Conservation (phyloP, 371 early-diverging fungal genomes). For the Entomophthora muscae region DNA sequence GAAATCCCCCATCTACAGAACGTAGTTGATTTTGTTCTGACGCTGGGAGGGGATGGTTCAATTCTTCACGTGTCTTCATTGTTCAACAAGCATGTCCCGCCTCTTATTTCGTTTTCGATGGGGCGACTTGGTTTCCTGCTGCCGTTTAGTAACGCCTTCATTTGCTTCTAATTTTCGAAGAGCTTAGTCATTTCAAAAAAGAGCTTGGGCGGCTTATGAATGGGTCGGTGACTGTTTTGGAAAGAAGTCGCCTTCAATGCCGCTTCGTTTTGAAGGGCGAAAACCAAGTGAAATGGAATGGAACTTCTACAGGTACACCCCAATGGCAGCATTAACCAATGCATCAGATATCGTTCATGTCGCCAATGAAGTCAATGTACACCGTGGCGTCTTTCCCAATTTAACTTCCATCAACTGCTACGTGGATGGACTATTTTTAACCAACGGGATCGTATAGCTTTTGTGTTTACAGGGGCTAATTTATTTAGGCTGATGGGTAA, state of each 20-base stretch:
- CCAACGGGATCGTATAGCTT: constrained; percentile 64
- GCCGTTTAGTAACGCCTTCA: constrained; percentile 37
- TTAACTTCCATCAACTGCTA: constrained; percentile 58
- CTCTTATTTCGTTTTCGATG: constrained; percentile 77
- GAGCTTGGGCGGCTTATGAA: constrained; percentile 41
- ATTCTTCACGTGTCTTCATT: constrained; percentile 74
- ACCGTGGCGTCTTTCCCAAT: constrained; percentile 73
- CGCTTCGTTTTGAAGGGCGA: neutral
- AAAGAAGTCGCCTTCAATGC: constrained; percentile 62
- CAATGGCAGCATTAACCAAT: no score
- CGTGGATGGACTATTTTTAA: constrained; percentile 59
- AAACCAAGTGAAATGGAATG: constrained; percentile 13
- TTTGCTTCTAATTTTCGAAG: constrained; percentile 18
- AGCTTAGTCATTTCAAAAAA: constrained; percentile 32
- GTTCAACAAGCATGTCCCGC: constrained; percentile 62
- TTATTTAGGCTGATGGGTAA: constrained; percentile 33
- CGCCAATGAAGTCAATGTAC: constrained; percentile 79
- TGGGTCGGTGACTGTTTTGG: constrained; percentile 35
- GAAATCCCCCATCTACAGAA: constrained; percentile 22
- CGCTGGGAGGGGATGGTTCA: constrained; percentile 94
- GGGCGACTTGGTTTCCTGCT: constrained; percentile 85
- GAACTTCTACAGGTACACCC: neutral
- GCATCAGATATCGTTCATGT: constrained; percentile 22
- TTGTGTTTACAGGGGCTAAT: constrained; percentile 21
- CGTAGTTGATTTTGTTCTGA: constrained; percentile 72